These are phyloP conservation scores for Globisporangium polare DNA, from an alignment of 352 stramenopile genomes.

Conservation along the genomic window DNA sequence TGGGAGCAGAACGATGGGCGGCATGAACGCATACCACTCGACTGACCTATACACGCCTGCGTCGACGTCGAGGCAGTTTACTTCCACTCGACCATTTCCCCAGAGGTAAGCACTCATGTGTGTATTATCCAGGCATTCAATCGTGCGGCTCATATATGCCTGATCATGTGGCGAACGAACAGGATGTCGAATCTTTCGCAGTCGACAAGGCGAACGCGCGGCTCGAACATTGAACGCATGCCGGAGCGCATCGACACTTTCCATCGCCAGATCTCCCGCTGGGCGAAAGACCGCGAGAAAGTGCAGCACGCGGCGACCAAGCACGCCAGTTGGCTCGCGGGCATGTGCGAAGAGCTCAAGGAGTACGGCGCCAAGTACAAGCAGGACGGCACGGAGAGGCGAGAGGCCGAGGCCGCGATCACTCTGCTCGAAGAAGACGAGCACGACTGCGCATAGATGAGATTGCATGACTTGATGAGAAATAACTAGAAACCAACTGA, in stretches of 20 bases:
- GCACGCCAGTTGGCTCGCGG: conserved; percentile 56
- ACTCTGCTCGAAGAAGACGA: conserved; percentile 11
- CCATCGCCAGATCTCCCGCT: conserved; percentile 60
- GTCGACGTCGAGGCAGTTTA: conserved; percentile 7
- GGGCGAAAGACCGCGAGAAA: conserved; percentile 51
- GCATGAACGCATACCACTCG: conserved; percentile 1
- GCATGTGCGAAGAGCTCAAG: conserved; percentile 57
- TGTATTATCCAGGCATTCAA: background rate
- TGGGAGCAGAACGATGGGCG: background rate
- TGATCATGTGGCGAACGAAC: background rate
- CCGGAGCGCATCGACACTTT: conserved; percentile 22
- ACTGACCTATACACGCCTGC: conserved; percentile 1
- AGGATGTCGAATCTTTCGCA: conserved; percentile 16
- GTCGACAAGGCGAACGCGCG: background rate
- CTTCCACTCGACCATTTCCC: conserved; percentile 7
- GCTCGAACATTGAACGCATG: conserved; percentile 16
- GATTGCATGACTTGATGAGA: background rate
- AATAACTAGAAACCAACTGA: background rate
- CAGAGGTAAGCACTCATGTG: background rate
- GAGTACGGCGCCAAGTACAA: conserved; percentile 55
- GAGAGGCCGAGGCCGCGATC: conserved; percentile 19
- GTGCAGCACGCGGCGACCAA: conserved; percentile 56
- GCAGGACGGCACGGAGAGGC: conserved; percentile 4
- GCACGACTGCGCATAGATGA: background rate
- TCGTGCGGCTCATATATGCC: background rate